Percentiles rank a stretch among this genome's conserved stretches.
Conservation (phyloP, 1,284 basidiomycete species). For the Papiliotrema flavescens region DNA sequence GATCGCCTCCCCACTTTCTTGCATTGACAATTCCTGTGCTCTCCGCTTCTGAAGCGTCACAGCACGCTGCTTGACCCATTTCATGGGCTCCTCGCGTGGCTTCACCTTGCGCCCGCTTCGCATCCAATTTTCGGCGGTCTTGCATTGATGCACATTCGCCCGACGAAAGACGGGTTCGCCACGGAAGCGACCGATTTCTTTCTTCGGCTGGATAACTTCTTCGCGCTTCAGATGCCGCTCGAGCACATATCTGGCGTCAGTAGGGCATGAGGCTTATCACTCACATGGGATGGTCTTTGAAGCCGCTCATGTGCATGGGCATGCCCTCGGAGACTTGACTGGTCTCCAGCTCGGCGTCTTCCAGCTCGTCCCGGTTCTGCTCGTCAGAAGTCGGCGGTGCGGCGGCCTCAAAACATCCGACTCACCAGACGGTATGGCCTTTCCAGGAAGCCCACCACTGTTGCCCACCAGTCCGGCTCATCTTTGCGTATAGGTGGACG, state of each 20-base stretch:
- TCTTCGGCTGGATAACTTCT: slow-evolving; percentile 79
- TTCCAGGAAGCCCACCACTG: slow-evolving; percentile 60
- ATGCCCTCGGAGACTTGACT: slow-evolving; percentile 83
- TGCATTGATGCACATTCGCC: slow-evolving; percentile 73
- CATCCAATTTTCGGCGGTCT: slow-evolving; percentile 94
- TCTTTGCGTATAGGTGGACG: slow-evolving; percentile 66
- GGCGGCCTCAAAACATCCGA: slow-evolving; percentile 3
- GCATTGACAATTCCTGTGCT: slow-evolving; percentile 70
- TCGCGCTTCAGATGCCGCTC: slow-evolving; percentile 83
- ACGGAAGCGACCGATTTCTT: slow-evolving; percentile 84
- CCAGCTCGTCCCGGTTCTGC: slow-evolving; percentile 85
- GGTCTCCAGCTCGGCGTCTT: slow-evolving; percentile 85
- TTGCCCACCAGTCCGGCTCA: slow-evolving; percentile 80
- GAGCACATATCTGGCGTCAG: slow-evolving; percentile 70
- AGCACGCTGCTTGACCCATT: slow-evolving; percentile 81
- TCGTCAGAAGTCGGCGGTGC: background rate
- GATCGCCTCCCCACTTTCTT: slow-evolving; percentile 58
- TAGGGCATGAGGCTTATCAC: slow-evolving; percentile 21
- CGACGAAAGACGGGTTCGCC: slow-evolving; percentile 92
- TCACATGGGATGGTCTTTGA: slow-evolving; percentile 92
- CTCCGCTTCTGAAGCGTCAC: slow-evolving; percentile 77
- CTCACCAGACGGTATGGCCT: slow-evolving; percentile 75
- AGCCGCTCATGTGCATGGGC: slow-evolving; percentile 84
- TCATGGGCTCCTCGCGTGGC: slow-evolving; percentile 76
- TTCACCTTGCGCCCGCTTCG: slow-evolving; percentile 73